Evolutionary conservation across 1,284 basidiomycete species (phyloP).

Genomic region (Phaffia rhodozyma): DNA sequence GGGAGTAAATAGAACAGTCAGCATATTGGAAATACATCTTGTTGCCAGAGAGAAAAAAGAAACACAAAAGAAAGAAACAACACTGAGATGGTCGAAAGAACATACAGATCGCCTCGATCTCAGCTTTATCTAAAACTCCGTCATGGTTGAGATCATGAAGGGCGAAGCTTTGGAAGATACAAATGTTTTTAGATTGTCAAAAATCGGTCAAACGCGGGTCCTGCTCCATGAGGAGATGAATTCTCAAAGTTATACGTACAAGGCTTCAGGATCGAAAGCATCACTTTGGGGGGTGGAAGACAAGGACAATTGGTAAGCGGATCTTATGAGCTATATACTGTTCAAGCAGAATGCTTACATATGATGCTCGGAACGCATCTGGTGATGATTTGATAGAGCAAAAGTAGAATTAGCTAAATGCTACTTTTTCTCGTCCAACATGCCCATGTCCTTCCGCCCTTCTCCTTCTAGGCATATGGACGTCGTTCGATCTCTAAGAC

Average conservation of each 20-base stretch:
- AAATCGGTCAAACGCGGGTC: background rate
- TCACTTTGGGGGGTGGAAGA: slow-evolving; percentile 41
- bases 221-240: background rate
- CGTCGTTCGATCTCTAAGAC: background rate
- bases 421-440: background rate
- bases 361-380: slow-evolving; percentile 77
- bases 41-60: background rate
- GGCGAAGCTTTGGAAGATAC: slow-evolving; percentile 37
- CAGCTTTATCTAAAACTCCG: slow-evolving; percentile 60
- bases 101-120: slow-evolving; percentile 66
- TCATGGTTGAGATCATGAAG: slow-evolving; percentile 82
- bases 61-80: background rate
- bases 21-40: background rate
- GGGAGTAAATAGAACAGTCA: background rate
- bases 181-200: background rate
- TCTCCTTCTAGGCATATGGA: slow-evolving; percentile 18
- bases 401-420: background rate
- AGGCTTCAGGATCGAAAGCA: slow-evolving; percentile 61
- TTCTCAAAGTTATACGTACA: slow-evolving; percentile 28
- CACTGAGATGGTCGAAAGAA: background rate
- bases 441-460: background rate
- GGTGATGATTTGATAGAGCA: slow-evolving; percentile 14
- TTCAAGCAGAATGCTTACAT: slow-evolving; percentile 45
- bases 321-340: slow-evolving; percentile 8
- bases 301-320: background rate